phyloP scores from a whole-genome alignment of 306 rosid genomes.

The Dalbergia cultrata region DNA sequence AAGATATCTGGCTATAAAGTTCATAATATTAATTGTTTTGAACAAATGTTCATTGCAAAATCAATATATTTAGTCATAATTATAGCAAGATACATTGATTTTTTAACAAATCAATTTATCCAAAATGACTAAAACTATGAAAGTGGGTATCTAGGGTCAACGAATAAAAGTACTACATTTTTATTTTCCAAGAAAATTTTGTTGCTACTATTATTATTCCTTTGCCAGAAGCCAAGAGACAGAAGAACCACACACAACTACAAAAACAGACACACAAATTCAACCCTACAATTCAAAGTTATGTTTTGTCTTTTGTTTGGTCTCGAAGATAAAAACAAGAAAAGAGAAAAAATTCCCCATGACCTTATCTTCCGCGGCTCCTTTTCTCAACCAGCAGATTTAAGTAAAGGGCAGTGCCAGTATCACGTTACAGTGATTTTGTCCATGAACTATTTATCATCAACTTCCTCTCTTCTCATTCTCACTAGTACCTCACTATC shows the following conservation, averaged over 20 bases:
- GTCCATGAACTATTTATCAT: slow-evolving; percentile 41
- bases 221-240: slow-evolving; percentile 59
- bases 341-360: slow-evolving; percentile 33
- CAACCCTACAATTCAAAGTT: slow-evolving; percentile 67
- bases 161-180: slow-evolving; percentile 28
- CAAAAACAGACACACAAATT: slow-evolving; percentile 52
- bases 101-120: no score
- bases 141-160: background rate
- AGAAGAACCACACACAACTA: slow-evolving; percentile 51
- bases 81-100: no score
- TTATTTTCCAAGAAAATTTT: slow-evolving; percentile 45
- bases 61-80: no score
- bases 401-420: slow-evolving; percentile 47
- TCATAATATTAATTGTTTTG: no score
- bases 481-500: background rate
- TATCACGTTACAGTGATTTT: slow-evolving; percentile 56
- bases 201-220: slow-evolving; percentile 47
- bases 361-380: slow-evolving; percentile 37
- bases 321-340: slow-evolving; percentile 31
- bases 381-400: slow-evolving; percentile 46
- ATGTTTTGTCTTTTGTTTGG: slow-evolving; percentile 74
- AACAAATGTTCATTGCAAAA: no score
- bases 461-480: slow-evolving; percentile 42
- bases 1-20: no score
- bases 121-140: no score